Conservation (phyloP, 108 stramenopile genomes). For the Nannochloropsis granulata region DNA sequence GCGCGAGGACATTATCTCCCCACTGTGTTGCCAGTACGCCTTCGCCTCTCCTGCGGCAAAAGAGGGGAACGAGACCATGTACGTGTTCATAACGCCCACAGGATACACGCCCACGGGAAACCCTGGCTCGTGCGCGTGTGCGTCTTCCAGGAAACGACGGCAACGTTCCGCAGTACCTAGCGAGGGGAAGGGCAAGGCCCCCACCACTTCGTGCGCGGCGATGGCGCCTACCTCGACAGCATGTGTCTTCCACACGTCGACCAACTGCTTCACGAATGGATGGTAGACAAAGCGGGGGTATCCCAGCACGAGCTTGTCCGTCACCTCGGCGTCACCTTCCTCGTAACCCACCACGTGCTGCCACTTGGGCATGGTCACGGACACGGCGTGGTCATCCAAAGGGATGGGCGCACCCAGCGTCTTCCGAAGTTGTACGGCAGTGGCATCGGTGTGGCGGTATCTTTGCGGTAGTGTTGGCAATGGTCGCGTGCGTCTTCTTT, state of each 20-base stretch:
- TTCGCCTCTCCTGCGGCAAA: slow-evolving; percentile 47
- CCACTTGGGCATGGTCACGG: not conserved
- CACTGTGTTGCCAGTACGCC: slow-evolving; percentile 58
- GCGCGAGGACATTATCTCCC: slow-evolving; percentile 46
- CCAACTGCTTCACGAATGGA: slow-evolving; percentile 45
- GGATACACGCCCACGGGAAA: not conserved
- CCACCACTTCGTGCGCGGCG: not conserved
- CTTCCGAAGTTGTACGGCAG: not conserved
- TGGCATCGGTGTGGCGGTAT: not conserved
- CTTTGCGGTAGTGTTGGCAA: no score
- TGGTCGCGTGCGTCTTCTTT: no score
- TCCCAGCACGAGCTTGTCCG: slow-evolving; percentile 45
- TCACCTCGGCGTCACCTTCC: slow-evolving; percentile 47
- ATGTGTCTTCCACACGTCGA: slow-evolving; percentile 10
- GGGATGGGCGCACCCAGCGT: not conserved
- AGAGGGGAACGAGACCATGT: slow-evolving; percentile 50
- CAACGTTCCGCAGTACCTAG: slow-evolving; percentile 37
- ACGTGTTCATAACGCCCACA: not conserved
- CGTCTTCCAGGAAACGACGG: slow-evolving; percentile 44
- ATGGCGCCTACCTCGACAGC: not conserved
- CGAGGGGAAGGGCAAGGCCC: slow-evolving; percentile 43
- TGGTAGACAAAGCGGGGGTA: slow-evolving; percentile 60
- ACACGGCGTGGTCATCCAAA: not conserved
- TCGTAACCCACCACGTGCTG: slow-evolving; percentile 7
- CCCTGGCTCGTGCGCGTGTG: not conserved